Evolutionary conservation across 2,329 filamentous ascomycete genomes (phyloP).

Genomic region (Ascochyta rabiei): DNA sequence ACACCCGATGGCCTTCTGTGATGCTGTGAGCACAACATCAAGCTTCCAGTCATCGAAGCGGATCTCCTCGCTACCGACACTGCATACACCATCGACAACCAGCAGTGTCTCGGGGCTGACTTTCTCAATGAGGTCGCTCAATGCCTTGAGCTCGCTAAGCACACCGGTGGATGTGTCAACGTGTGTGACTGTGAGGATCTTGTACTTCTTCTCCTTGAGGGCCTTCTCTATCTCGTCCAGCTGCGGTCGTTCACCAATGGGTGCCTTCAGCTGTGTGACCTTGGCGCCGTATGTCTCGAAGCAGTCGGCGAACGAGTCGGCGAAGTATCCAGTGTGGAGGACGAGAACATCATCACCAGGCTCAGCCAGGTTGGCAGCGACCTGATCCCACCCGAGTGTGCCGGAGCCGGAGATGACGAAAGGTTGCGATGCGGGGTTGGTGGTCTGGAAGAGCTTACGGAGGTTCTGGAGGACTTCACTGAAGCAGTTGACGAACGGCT

Average conservation of each 20-base stretch:
- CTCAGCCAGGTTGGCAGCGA: constrained; percentile 91
- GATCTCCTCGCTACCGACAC: constrained; percentile 94
- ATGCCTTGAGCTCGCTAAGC: constrained; percentile 83
- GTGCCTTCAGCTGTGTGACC: constrained; percentile 85
- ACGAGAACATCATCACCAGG: constrained; percentile 89
- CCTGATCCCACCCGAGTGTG: constrained; percentile 95
- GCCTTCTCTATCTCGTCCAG: constrained; percentile 87
- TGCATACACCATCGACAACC: constrained; percentile 95
- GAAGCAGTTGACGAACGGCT: constrained; percentile 87
- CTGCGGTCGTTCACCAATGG: constrained; percentile 86
- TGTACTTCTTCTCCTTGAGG: constrained; percentile 89
- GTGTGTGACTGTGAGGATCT: constrained; percentile 92
- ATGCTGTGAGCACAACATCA: constrained; percentile 91
- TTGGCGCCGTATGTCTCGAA: constrained; percentile 89
- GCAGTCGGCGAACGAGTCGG: constrained; percentile 91
- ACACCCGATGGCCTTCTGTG: constrained; percentile 95
- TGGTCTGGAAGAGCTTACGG: constrained; percentile 92
- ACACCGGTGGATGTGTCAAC: constrained; percentile 98
- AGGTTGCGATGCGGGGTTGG: constrained; percentile 80
- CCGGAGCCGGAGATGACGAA: constrained; percentile 94
- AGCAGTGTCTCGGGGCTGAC: constrained; percentile 91
- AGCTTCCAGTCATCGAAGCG: constrained; percentile 94
- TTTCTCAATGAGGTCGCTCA: constrained; percentile 80
- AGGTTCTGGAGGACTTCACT: constrained; percentile 87
- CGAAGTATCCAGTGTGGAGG: constrained; percentile 96